phyloP scores from a whole-genome alignment of 169 alveolate species.

The Plasmodium berghei region DNA sequence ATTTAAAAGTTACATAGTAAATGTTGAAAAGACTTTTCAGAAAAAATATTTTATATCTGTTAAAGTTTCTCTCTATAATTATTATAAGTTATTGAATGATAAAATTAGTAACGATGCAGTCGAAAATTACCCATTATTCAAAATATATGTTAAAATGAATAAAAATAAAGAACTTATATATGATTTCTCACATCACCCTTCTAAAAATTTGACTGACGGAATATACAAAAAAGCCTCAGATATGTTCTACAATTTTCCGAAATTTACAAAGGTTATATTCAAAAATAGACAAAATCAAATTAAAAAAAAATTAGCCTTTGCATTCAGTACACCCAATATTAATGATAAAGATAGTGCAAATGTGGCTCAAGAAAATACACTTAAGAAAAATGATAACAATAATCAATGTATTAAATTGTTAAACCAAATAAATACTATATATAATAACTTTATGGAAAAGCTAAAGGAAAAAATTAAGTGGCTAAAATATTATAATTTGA shows the following conservation, averaged over 20 bases:
- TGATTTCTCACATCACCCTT: conserved; percentile 66
- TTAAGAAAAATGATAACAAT: conserved; percentile 58
- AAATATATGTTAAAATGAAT: conserved; percentile 59
- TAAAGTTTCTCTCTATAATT: conserved; percentile 69
- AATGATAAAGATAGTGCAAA: conserved; percentile 38
- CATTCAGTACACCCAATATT: conserved; percentile 30
- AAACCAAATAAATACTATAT: conserved; percentile 62
- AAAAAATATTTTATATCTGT: conserved; percentile 72
- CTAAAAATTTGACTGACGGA: conserved; percentile 68
- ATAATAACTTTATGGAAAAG: conserved; percentile 70
- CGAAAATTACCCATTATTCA: conserved; percentile 69
- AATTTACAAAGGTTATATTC: conserved; percentile 46
- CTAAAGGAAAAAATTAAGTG: conserved; percentile 73
- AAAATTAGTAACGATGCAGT: conserved; percentile 74
- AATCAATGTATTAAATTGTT: conserved; percentile 62
- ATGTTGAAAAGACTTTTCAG: conserved; percentile 58
- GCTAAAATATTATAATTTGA: conserved; percentile 64
- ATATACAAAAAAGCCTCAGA: conserved; percentile 75
- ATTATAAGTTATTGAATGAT: conserved; percentile 62
- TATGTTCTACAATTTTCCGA: conserved; percentile 43
- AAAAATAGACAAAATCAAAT: conserved; percentile 74
- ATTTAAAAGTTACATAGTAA: conserved; percentile 40
- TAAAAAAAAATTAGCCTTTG: conserved; percentile 64
- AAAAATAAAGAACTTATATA: conserved; percentile 39
- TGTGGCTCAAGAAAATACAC: conserved; percentile 21